Base-by-base conservation (phyloP, 2,329 filamentous ascomycete species). In the Diplodia scrobiculata region DNA sequence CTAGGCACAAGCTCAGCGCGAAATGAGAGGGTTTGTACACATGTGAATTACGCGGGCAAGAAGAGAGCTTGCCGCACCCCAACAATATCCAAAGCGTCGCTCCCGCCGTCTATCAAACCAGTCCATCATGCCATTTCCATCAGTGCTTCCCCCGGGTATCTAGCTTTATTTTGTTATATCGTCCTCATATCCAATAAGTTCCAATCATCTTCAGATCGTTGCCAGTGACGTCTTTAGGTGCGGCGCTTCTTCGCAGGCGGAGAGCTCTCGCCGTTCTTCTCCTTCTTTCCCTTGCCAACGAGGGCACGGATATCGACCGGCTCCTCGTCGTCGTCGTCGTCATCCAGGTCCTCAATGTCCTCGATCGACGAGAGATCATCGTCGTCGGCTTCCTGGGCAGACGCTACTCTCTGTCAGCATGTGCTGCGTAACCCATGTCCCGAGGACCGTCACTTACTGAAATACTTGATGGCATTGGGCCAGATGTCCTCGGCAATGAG, bases 391-490 rank as follows among this genome's bases (percentile, higher is more conserved):
- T 91, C 90, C 80, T 91, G 85, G 63, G 85, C 88, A 87, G 75
- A 71, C n/a, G 75, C 70, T 71, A 47, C 14, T 32, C 25, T 38
- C 7, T 9, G 62, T 53, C 36, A 54, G 45, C 38, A 45, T 0
- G 14, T 27, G 14, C 38, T 14, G 27, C 10, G 17, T 3, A 32
- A 17, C 3, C 14, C 14, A 17, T 54, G 6, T 10, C 59, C 64
- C 63, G 10, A 29, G 55, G 54, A 13, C 29, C 10, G 45, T 14
- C 2, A 86, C 91, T 80, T 82, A 95, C 91, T 90, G 81, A 95
- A 98, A 81, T 95, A 96, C 78, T 91, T 91, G 77, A 96, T 89
- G 67, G 93, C 94, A 69, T 88, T 87, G 55, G 91, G 91, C 89
- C 90, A 97, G 63, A 98, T 81, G 71, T 98, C 94, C 75, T 98